Evolutionary conservation across 2,329 filamentous ascomycete species (phyloP).

Genomic region (Knufia petricola): DNA sequence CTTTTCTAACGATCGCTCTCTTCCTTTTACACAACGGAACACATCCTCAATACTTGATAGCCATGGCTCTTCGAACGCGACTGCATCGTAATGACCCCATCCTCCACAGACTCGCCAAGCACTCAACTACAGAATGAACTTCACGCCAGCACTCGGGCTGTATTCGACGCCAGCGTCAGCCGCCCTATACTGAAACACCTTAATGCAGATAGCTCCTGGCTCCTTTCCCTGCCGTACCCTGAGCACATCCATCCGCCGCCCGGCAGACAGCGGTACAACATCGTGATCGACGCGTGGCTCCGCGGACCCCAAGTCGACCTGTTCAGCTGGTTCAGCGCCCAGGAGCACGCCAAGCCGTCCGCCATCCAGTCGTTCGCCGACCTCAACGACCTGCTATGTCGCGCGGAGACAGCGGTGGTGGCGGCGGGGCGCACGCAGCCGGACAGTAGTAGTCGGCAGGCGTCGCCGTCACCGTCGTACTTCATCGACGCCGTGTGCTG

Average conservation of each 20-base stretch:
- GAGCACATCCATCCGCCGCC: conserved; percentile 32
- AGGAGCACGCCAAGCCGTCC: conserved; percentile 51
- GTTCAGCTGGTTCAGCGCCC: conserved; percentile 54
- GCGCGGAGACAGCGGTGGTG: conserved; percentile 35
- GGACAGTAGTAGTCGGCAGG: not conserved
- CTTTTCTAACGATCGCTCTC: too few relatives aligned
- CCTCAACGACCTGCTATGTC: conserved; percentile 43
- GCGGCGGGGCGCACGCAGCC: not conserved
- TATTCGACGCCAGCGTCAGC: not conserved
- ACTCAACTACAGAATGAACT: not conserved
- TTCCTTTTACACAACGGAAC: too few relatives aligned
- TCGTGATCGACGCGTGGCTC: conserved; percentile 59
- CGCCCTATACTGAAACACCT: conserved; percentile 52
- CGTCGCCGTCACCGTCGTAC: conserved; percentile 10
- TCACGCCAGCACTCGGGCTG: not conserved
- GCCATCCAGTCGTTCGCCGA: conserved; percentile 46
- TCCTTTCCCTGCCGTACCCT: conserved; percentile 54
- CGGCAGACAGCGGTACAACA: conserved; percentile 50
- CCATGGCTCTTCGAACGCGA: too few relatives aligned
- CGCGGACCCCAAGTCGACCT: conserved; percentile 54
- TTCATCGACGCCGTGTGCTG: conserved; percentile 50
- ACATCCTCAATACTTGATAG: too few relatives aligned
- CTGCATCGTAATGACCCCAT: too few relatives aligned
- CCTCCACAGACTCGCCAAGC: not conserved
- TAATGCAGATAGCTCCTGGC: conserved; percentile 59